Base-by-base conservation (phyloP, 176 grass and related monocot species). In the Chloris gayana region DNA sequence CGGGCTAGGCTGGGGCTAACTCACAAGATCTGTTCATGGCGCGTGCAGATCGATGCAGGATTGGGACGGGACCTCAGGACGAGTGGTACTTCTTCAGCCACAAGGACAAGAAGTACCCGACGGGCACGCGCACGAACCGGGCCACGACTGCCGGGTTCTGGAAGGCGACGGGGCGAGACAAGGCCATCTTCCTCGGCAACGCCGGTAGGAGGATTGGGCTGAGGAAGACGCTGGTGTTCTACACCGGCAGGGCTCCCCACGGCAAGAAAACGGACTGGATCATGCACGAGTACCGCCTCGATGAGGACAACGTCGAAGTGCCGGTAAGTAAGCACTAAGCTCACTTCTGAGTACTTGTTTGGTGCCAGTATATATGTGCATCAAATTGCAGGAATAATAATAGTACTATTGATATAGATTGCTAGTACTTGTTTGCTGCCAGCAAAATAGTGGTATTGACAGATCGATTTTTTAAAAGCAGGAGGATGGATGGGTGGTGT, bases 41-140 rank as follows among this genome's bases (percentile, higher is more conserved):
- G 87, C 84, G 93, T 80, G 85, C 84, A 97, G 94, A 97, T 69
- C 88, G 83, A 39, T 97, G 94, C 60, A 97, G 78, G 65, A 93
- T 97, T 38, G 94, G 84, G 18, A 84, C 94, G 5, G 87, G 82
- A 49, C 78, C 74, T 46, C 93, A 95, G 81, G 82, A 81, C 31
- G 92, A 94, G 19, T 98, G 95, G 90, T 98, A 98, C 80, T 98
- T 98, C 81, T 98, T 98, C 71, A 94, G 95, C 80, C 95, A 98
- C 80, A 94, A 98, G 70, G 95, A 98, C 80, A 98, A 94, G 88
- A 98, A 98, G 79, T 98, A 98, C 54, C 95, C 95, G 0, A 98
- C 92, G 57, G 88, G 92, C 66, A 89, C 84, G 47, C 81, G 92
- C 58, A 95, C 87, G 1, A 95, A 95, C 70, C 84, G 92, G 26